Base-by-base conservation (phyloP, 345 rosid genomes). In the Gossypium arboreum region DNA sequence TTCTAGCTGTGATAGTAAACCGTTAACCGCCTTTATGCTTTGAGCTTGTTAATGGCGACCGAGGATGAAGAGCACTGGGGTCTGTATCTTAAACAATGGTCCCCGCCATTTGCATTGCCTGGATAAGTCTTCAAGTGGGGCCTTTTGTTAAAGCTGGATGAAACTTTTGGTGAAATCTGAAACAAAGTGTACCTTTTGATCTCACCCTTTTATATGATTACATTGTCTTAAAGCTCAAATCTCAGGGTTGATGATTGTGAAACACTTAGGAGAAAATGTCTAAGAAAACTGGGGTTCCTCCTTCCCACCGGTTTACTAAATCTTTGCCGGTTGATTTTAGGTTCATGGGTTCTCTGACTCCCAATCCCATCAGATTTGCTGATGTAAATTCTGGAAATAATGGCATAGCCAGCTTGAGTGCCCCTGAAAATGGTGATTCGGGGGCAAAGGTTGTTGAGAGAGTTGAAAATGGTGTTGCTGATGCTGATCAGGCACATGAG, bases 241-340 rank as follows among this genome's bases (percentile, higher is more conserved):
- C 77, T 75, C 78, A 84, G 85, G 80, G 60, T 72, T 68, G 44
- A 34, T 48, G 52, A 48, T 11, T 11, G 52, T 60, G 76, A 12
- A 75, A n/a, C 44, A 58, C 41, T 7, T 34, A 52, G 73, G 84
- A 74, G 76, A 86, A 78, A 76, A 92, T 90, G 94, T 74, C 85
- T 2, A 87, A 81, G 80, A 86, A 80, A 64, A 77, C 79, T 34
- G 81, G 16, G 85, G 81, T 83, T 75, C 73, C 77, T 57, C 88
- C 92, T 76, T 83, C 88, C 50, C 77, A 90, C 76, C 86, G 84
- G 81, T 82, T 87, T 16, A 85, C 91, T 84, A 85, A 88, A 83
- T 91, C 97, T 20, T 55, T 57, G 82, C 97, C 97, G 0, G 89
- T 83, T 75, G 86, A 89, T 78, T 86, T 83, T 75, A 86, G 87